Evolutionary conservation across 345 rosid genomes (phyloP).

Genomic region (Barbarea vulgaris): DNA sequence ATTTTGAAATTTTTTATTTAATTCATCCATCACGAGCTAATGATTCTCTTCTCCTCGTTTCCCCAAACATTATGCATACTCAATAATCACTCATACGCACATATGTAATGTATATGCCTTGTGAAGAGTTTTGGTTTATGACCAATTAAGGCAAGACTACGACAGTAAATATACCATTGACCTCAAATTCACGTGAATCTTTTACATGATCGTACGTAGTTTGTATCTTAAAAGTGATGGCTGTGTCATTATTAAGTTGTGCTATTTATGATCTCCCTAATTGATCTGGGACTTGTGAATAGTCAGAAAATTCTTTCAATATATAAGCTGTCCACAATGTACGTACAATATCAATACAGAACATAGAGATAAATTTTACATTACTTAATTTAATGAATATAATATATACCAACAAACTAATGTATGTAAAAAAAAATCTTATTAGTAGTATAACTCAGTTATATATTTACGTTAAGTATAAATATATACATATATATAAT

Average conservation of each 20-base stretch:
- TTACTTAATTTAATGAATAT: neutral
- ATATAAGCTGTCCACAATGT: neutral
- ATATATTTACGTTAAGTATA: neutral
- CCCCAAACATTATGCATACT: neutral
- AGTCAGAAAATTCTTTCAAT: neutral
- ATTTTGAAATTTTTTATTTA: neutral
- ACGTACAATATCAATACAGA: neutral
- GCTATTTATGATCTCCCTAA: neutral
- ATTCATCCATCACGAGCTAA: slow-evolving; percentile 20
- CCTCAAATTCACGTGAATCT: neutral
- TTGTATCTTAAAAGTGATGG: neutral
- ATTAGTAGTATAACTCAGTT: neutral
- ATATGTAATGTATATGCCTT: neutral
- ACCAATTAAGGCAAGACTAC: neutral
- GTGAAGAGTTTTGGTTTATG: neutral
- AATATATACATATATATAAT: neutral
- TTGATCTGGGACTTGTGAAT: neutral
- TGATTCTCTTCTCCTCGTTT: slow-evolving; percentile 20
- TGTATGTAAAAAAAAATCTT: neutral
- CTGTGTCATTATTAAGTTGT: neutral
- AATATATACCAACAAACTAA: neutral
- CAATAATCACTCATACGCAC: slow-evolving; percentile 15
- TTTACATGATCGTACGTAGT: slow-evolving; percentile 3
- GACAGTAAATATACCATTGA: neutral
- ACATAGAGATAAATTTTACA: neutral